A percentile compares a stretch with the other conserved stretches of the same genome.
These are phyloP conservation scores for Pseudogymnoascus sp. DNA, from an alignment of 2,329 filamentous ascomycete species.

Conservation along the genomic window DNA sequence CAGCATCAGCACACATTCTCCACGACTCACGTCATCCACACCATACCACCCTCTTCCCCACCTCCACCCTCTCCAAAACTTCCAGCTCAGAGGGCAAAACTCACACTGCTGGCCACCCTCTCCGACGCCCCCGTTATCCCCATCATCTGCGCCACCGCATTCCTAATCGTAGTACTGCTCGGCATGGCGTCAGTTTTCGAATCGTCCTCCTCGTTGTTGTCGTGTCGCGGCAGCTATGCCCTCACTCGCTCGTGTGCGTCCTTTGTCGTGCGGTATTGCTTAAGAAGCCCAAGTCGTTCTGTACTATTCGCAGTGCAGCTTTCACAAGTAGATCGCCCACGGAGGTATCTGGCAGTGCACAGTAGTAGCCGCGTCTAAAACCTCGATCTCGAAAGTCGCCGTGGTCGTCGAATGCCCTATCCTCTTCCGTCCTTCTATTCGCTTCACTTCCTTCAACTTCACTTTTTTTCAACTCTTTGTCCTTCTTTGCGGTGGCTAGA, in stretches of 20 bases:
- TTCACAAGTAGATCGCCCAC: neutral
- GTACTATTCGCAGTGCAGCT: neutral
- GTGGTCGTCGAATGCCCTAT: neutral
- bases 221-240: neutral
- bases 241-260: neutral
- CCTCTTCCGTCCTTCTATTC: neutral
- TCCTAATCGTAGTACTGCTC: slow-evolving; percentile 24
- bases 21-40: neutral
- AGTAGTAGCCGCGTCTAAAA: neutral
- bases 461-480: neutral
- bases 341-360: neutral
- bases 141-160: slow-evolving; percentile 27
- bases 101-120: slow-evolving; percentile 26
- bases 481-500: neutral
- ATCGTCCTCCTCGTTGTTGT: neutral
- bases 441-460: neutral
- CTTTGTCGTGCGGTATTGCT: neutral
- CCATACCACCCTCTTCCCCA: neutral
- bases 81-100: neutral
- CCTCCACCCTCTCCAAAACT: neutral
- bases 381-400: neutral
- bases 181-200: slow-evolving; percentile 24
- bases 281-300: neutral
- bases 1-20: slow-evolving; percentile 4
- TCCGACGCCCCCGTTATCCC: slow-evolving; percentile 29